phyloP scores from a whole-genome alignment of 1,284 basidiomycete genomes.

The Microbotryomycetes sp. region DNA sequence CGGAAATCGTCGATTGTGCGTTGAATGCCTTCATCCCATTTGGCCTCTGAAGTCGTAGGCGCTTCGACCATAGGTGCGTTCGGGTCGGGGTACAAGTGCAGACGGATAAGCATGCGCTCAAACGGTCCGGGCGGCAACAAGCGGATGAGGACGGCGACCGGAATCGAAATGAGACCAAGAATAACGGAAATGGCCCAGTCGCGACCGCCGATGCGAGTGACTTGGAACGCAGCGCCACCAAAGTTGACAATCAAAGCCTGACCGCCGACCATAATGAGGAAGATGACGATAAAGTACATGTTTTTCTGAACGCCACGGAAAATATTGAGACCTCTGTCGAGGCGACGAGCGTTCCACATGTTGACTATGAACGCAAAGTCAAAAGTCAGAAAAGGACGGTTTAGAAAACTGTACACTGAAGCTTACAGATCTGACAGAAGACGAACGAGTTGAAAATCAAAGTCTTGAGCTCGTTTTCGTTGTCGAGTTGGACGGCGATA shows the following conservation, averaged over 20 bases:
- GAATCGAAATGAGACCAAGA: constrained; percentile 77
- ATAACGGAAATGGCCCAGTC: constrained; percentile 93
- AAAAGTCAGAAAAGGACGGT: not conserved
- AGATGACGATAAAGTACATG: constrained; percentile 80
- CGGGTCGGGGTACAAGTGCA: constrained; percentile 61
- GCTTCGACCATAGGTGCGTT: constrained; percentile 58
- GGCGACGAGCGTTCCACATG: constrained; percentile 80
- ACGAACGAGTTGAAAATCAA: constrained; percentile 96
- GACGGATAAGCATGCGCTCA: constrained; percentile 59
- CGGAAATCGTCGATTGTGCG: constrained; percentile 76
- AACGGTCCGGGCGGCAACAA: constrained; percentile 73
- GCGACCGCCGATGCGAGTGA: constrained; percentile 64
- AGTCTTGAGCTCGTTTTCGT: constrained; percentile 60
- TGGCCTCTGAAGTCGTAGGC: constrained; percentile 50
- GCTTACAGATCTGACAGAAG: constrained; percentile 76
- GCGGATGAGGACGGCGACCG: constrained; percentile 76
- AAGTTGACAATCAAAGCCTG: constrained; percentile 87
- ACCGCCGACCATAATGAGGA: constrained; percentile 73
- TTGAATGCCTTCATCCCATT: constrained; percentile 58
- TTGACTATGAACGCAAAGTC: constrained; percentile 47
- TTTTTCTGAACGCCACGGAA: constrained; percentile 77
- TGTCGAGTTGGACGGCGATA: constrained; percentile 42
- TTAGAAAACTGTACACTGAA: not conserved
- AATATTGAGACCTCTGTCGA: constrained; percentile 81
- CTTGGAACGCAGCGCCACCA: constrained; percentile 85